These are phyloP conservation scores for Neurospora hispaniola DNA, from an alignment of 495 filamentous ascomycete genomes.

Conservation along the genomic window DNA sequence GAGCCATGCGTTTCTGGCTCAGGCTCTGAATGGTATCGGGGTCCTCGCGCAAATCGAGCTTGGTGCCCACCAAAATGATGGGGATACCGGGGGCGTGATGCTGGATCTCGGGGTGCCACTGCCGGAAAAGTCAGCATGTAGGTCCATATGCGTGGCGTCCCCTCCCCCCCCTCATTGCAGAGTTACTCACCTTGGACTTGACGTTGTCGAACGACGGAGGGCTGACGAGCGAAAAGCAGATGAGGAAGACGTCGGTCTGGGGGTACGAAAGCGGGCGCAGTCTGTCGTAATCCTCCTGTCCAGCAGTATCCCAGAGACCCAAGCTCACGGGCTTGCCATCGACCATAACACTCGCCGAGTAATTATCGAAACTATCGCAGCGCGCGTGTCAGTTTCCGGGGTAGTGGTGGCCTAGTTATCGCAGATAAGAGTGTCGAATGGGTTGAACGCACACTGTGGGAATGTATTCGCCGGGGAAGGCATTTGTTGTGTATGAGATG, in stretches of 20 bases:
- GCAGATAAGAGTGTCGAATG: not conserved
- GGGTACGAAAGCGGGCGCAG: slow-evolving; percentile 93
- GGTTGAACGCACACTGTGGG: slow-evolving; percentile 77
- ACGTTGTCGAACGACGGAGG: slow-evolving; percentile 97
- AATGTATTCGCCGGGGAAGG: slow-evolving; percentile 98
- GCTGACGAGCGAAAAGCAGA: slow-evolving; percentile 98
- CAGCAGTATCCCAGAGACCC: slow-evolving; percentile 97
- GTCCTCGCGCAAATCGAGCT: slow-evolving; percentile 92
- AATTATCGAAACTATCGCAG: slow-evolving; percentile 88
- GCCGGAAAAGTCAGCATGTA: slow-evolving; percentile 9
- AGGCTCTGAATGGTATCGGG: slow-evolving; percentile 66
- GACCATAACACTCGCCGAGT: slow-evolving; percentile 97
- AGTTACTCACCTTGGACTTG: slow-evolving; percentile 67
- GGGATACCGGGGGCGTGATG: slow-evolving; percentile 93
- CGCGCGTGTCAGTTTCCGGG: slow-evolving; percentile 18
- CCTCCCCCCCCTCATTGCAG: not conserved
- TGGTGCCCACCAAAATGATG: slow-evolving; percentile 95
- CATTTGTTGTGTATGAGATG: slow-evolving; percentile 98
- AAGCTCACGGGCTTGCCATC: slow-evolving; percentile 95
- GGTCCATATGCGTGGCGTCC: not conserved
- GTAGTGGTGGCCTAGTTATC: slow-evolving; percentile 51
- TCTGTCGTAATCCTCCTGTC: slow-evolving; percentile 97
- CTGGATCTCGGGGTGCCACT: slow-evolving; percentile 97
- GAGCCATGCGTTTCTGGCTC: slow-evolving; percentile 77
- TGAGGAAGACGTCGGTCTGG: slow-evolving; percentile 95